Conservation (phyloP, 2,329 filamentous ascomycete species). For the Stemphylium vesicarium region DNA sequence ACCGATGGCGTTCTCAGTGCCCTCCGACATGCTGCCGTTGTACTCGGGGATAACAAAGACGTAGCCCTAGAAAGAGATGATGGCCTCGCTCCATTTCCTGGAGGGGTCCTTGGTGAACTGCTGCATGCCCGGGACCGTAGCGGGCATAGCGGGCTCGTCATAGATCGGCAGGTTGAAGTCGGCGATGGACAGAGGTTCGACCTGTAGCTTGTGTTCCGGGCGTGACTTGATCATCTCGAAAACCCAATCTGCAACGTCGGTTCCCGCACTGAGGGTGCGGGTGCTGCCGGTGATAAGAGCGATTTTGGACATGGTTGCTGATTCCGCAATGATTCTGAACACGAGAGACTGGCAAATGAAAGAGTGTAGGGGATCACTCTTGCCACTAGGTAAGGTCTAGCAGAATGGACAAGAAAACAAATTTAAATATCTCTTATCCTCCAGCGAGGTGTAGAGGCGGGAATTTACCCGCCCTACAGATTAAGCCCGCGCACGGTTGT, state of each 20-base stretch:
- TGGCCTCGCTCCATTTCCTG: constrained; percentile 54
- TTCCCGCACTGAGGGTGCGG: constrained; percentile 9
- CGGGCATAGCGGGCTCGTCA: constrained; percentile 53
- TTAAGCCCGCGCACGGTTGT: not conserved
- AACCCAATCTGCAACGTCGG: constrained; percentile 9
- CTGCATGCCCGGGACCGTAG: constrained; percentile 45
- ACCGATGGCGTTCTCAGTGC: constrained; percentile 68
- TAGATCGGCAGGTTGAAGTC: constrained; percentile 55
- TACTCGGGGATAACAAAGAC: constrained; percentile 63
- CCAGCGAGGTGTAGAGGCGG: not conserved
- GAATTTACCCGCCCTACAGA: not conserved
- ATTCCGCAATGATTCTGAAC: constrained; percentile 1
- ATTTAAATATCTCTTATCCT: not conserved
- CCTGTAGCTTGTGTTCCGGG: constrained; percentile 7
- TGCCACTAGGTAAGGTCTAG: not conserved
- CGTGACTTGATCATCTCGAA: constrained; percentile 8
- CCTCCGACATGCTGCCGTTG: constrained; percentile 62
- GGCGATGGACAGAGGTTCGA: constrained; percentile 29
- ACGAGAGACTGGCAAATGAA: constrained; percentile 3
- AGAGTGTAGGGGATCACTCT: not conserved
- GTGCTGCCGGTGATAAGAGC: constrained; percentile 16
- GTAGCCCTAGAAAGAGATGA: constrained; percentile 56
- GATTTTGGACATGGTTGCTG: constrained; percentile 26
- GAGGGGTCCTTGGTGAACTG: constrained; percentile 53
- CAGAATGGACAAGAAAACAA: not conserved